phyloP scores from a whole-genome alignment of 345 rosid species.

The Syzygium aromaticum region DNA sequence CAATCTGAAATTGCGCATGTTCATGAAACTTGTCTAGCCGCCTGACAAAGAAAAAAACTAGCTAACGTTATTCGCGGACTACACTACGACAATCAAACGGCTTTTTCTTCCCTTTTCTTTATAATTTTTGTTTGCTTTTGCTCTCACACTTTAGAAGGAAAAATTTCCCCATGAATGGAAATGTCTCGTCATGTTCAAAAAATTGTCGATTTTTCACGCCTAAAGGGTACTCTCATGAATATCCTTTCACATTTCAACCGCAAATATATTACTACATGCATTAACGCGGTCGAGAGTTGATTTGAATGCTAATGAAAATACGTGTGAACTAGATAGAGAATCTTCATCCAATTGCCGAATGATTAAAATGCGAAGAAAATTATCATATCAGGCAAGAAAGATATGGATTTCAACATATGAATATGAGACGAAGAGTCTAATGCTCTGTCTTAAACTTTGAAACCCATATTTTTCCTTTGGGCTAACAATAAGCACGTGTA shows the following conservation, averaged over 20 bases:
- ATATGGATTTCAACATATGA: too few relatives aligned
- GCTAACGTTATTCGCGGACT: too few relatives aligned
- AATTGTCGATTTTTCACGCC: neutral
- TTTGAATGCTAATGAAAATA: accelerated
- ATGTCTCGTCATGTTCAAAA: neutral
- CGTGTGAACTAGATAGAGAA: too few relatives aligned
- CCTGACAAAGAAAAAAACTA: too few relatives aligned
- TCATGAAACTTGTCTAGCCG: neutral
- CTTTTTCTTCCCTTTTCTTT: too few relatives aligned
- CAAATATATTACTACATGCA: neutral
- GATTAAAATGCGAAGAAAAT: neutral
- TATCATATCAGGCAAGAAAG: neutral
- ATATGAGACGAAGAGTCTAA: neutral
- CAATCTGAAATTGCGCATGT: neutral
- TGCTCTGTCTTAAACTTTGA: neutral
- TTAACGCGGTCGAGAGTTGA: neutral
- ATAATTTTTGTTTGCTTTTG: neutral
- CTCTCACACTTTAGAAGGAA: neutral
- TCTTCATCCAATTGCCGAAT: neutral
- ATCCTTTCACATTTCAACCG: neutral
- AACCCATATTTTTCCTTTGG: neutral
- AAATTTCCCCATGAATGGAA: neutral
- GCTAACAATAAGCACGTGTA: neutral
- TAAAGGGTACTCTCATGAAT: neutral
- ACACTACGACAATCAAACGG: too few relatives aligned